Base-by-base conservation (phyloP, 2,329 filamentous ascomycete species). In the Trichoderma cornu-damae region DNA sequence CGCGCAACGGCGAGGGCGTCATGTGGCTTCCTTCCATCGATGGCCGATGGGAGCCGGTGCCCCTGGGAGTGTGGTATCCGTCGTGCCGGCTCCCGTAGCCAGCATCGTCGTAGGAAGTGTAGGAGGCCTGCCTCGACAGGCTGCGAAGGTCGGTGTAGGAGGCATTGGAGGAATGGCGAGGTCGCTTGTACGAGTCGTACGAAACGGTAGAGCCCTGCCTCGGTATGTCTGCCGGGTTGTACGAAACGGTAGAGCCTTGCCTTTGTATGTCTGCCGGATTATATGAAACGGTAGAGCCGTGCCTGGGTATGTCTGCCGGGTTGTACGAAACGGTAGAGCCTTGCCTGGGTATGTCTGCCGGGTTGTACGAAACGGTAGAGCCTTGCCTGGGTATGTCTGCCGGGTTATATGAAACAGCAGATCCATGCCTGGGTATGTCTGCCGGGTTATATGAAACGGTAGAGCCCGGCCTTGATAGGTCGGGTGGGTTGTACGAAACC, bases 1-100 rank as follows among this genome's bases (percentile, higher is more conserved):
- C 90, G 59, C 94, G 82, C 3, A 99, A 76, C 0, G 94, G 94
- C 2, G 94, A 97, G 1, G 94, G 94, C 0, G 94, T 99, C 69
- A 89, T 76, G 1, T 84, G 85, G 43, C 79, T 82, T 37, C 77
- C 76, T 44, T 79, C 83, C 2, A 88, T 85, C 4, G 90, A 91
- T 3, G 84, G 84, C 2, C 86, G 86, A 34, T 76, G 78, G 0
- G 87, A 86, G 1, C 88, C 89, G 6, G 78, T 77, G 61, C 71
- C 79, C 60, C 81, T 74, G 1, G 84, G 81, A 1, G 80, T 85
- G 54, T 80, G 75, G 57, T 81, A 63, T n/a, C 59, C 60, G 55
- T 60, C 18, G 8, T 49, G 24, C n/a, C 49, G 42, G 12, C 8
- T 34, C n/a, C 60, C 57, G 53, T 62, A 59, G 6, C 66, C 62